phyloP scores from a whole-genome alignment of 2,329 filamentous ascomycete genomes.

The Diplodia seriata region DNA sequence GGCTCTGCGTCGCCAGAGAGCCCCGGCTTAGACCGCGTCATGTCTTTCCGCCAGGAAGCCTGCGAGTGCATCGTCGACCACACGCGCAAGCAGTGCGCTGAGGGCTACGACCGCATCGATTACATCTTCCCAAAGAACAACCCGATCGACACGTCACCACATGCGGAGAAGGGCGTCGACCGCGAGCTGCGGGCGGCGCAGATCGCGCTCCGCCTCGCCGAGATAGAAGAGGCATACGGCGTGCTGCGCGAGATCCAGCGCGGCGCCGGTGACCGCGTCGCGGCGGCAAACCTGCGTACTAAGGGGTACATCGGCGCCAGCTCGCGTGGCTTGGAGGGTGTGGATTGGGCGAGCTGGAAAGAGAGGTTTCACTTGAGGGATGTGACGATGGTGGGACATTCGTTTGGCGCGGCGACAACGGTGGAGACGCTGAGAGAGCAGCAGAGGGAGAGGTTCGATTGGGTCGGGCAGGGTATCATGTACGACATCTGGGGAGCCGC shows the following conservation, averaged over 20 bases:
- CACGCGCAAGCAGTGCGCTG: conserved; percentile 47
- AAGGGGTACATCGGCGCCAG: conserved; percentile 66
- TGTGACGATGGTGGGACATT: conserved; percentile 70
- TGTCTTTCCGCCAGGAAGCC: conserved; percentile 40
- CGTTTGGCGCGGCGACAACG: conserved; percentile 70
- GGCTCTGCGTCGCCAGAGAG: neutral
- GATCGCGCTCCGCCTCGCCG: conserved; percentile 67
- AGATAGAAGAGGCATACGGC: conserved; percentile 68
- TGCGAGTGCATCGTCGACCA: conserved; percentile 47
- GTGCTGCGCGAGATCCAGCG: conserved; percentile 63
- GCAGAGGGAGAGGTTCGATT: conserved; percentile 57
- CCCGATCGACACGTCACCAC: conserved; percentile 55
- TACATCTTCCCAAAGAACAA: conserved; percentile 68
- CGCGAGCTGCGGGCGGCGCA: conserved; percentile 65
- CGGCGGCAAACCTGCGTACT: conserved; percentile 61
- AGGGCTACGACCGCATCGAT: conserved; percentile 60
- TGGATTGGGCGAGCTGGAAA: conserved; percentile 65
- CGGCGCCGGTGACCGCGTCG: conserved; percentile 61
- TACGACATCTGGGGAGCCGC: conserved; percentile 67
- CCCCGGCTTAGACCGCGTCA: neutral
- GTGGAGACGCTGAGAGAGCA: conserved; percentile 65
- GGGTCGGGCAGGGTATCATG: conserved; percentile 68
- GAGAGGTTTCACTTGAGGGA: conserved; percentile 62
- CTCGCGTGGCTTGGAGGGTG: conserved; percentile 63
- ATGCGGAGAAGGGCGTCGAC: conserved; percentile 67